A percentile compares a stretch with the other conserved stretches of the same genome.
Conservation (phyloP, 768 basidiomycete genomes). For the Mrakia blollopis region DNA sequence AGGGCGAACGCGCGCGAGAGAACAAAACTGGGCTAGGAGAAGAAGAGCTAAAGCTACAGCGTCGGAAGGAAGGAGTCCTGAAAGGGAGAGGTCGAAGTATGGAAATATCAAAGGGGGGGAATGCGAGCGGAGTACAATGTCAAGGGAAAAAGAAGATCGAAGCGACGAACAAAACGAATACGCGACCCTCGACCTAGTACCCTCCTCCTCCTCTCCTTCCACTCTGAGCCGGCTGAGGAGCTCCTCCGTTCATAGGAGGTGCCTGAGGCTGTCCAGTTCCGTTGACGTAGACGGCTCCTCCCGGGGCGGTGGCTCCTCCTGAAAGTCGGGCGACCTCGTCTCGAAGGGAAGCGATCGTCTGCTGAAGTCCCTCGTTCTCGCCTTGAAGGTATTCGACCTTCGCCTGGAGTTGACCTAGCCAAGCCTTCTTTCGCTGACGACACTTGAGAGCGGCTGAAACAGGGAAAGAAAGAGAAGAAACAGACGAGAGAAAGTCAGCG, state of each 20-base stretch:
- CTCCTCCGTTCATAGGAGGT: background rate
- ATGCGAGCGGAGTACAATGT: background rate
- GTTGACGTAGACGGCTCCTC: conserved; percentile 4
- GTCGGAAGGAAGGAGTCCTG: background rate
- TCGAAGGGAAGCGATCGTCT: conserved; percentile 76
- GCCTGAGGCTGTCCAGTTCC: conserved; percentile 8
- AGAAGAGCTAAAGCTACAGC: background rate
- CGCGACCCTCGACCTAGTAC: background rate
- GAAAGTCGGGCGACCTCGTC: conserved; percentile 83
- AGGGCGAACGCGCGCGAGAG: background rate
- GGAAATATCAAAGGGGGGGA: background rate
- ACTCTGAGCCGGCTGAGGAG: conserved; percentile 2
- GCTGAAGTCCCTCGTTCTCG: conserved; percentile 90
- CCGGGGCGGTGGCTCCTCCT: conserved; percentile 34
- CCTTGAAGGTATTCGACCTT: conserved; percentile 87
- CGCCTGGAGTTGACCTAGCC: conserved; percentile 85
- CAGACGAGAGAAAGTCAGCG: background rate
- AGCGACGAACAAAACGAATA: background rate
- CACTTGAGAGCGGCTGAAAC: conserved; percentile 96
- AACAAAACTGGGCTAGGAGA: background rate
- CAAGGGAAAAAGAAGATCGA: background rate
- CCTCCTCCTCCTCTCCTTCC: background rate
- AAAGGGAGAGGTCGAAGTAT: background rate
- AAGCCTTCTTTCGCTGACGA: conserved; percentile 97
- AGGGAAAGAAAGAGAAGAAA: background rate